Conservation (phyloP, 768 basidiomycete genomes). For the Sporobolomyces pararoseus region DNA sequence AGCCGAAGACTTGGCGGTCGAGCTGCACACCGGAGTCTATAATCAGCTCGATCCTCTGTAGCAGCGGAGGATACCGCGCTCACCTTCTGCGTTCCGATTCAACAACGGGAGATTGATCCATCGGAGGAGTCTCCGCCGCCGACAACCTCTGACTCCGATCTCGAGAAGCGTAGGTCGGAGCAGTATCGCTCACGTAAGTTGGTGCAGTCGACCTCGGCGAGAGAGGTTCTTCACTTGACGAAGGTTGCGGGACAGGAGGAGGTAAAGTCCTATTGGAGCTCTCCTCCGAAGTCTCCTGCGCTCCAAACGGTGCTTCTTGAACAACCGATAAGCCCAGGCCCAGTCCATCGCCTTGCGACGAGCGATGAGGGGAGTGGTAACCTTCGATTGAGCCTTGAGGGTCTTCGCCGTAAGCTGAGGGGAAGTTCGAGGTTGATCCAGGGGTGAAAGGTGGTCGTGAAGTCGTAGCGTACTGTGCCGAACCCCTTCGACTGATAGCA, state of each 20-base stretch:
- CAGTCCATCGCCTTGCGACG: neutral
- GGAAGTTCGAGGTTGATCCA: too few relatives aligned
- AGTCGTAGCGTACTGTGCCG: conserved; percentile 17
- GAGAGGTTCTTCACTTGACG: neutral
- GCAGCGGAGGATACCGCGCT: too few relatives aligned
- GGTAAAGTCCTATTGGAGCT: neutral
- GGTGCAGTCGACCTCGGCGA: neutral
- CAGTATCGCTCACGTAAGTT: neutral
- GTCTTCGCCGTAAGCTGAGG: neutral
- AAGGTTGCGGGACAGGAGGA: neutral
- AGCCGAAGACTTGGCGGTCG: neutral
- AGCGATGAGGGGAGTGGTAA: neutral
- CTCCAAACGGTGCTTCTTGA: conserved; percentile 19
- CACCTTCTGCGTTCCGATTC: too few relatives aligned
- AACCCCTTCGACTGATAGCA: neutral
- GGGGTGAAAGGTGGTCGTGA: conserved; percentile 6
- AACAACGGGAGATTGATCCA: neutral
- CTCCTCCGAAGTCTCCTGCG: neutral
- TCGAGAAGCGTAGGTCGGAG: neutral
- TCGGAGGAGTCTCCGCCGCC: neutral
- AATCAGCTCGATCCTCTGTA: too few relatives aligned
- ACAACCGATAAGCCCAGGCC: conserved; percentile 30
- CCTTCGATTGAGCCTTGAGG: neutral
- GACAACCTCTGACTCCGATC: neutral
- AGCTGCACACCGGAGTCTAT: neutral